These are phyloP conservation scores for Calocybe cyanea DNA, from an alignment of 768 basidiomycete genomes.

Conservation along the genomic window DNA sequence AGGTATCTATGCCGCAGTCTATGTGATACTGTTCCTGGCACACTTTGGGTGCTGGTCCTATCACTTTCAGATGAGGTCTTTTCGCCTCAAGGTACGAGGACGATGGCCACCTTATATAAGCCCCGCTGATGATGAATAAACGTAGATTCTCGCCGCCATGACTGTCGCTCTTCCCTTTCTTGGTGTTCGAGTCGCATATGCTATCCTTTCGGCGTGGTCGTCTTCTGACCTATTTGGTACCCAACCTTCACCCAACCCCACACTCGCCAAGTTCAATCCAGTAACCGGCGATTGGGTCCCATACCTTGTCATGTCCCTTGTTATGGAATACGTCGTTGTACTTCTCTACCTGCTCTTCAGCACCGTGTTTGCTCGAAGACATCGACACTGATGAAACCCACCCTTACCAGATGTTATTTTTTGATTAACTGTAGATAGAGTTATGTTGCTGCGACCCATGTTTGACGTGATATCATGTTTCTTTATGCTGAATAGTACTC, in stretches of 20 bases:
- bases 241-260: conserved; percentile 32
- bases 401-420: no score
- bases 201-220: conserved; percentile 56
- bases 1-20: conserved; percentile 38
- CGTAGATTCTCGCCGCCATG: conserved; percentile 60
- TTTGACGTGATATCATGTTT: no score
- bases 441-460: neutral
- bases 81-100: conserved; percentile 40
- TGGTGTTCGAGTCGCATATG: conserved; percentile 53
- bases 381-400: conserved; percentile 12
- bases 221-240: conserved; percentile 41
- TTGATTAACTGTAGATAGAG: no score
- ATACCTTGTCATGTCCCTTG: conserved; percentile 53
- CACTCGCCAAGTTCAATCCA: conserved; percentile 53
- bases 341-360: conserved; percentile 46
- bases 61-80: conserved; percentile 41
- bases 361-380: conserved; percentile 35
- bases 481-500: no score
- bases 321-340: conserved; percentile 56
- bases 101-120: neutral
- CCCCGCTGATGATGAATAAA: conserved; percentile 1
- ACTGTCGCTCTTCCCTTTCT: conserved; percentile 57
- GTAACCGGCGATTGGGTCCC: conserved; percentile 54
- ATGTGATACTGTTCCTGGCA: conserved; percentile 34
- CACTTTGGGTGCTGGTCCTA: conserved; percentile 43